Evolutionary conservation across 345 rosid genomes (phyloP), one percentile per base, ranked within the genome.

Genomic region (Fremontodendron californicum): DNA sequence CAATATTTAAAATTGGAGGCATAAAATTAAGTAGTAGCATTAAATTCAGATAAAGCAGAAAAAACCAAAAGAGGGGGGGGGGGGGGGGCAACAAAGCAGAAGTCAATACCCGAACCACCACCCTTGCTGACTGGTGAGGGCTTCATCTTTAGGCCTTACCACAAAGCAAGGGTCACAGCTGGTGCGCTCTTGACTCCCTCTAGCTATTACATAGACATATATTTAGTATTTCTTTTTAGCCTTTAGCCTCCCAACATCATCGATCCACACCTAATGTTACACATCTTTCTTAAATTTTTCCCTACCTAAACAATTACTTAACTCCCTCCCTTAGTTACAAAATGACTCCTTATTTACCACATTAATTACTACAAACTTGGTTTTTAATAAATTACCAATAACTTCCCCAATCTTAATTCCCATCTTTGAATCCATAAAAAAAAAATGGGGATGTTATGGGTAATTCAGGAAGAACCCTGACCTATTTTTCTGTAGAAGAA

Each of bases 21-120:
- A n/a, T 2, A 54, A 10, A 40, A 39, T n/a, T 0, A 67, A 42
- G 51, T 37, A 51, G 72, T 18, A 60, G 75, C 78, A 83, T 71
- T 78, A 76, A 75, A 77, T 73, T 39, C 43, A 49, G 39, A 31
- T 23, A 57, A 70, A 75, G 12, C 66, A 69, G 46, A 64, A 57
- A 43, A 57, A 46, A 10, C 25, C n/a, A n/a, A n/a, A n/a, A 54
- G 9, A 54, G 2, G 25, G 18, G 27, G 8, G n/a, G 7, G 18
- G 29, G 66, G 40, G 18, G 13, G 37, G 25, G 0, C 19, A 18
- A 48, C 57, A 71, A 78, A 85, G 81, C 86, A 80, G 85, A 90
- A 94, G 98, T 94, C 97, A 94, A 92, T 92, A 80, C 98, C 94
- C 96, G 96, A 94, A 92, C 98, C 97, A 92, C 87, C 87, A 81